phyloP scores from a whole-genome alignment of 768 basidiomycete genomes.

The Amanita pseudoporphyria region DNA sequence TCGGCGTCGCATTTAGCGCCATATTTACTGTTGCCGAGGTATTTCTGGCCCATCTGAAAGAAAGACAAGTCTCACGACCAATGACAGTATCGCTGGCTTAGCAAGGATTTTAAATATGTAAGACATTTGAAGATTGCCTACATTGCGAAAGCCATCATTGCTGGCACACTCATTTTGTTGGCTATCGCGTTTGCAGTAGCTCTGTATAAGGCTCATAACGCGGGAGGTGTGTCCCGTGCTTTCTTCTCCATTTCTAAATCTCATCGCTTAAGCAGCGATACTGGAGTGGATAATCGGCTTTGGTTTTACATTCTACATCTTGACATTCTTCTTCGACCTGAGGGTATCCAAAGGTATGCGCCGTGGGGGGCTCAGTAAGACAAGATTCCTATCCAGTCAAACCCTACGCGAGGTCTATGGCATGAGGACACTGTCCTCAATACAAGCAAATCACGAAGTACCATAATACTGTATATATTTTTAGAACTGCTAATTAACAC shows the following conservation, averaged over 20 bases:
- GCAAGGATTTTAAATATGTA: slow-evolving; percentile 39
- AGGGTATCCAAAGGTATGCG: slow-evolving; percentile 44
- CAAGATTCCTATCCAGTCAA: slow-evolving; percentile 15
- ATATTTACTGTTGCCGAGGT: slow-evolving; percentile 70
- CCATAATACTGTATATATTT: neutral
- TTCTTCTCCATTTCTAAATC: neutral
- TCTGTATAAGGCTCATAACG: slow-evolving; percentile 33
- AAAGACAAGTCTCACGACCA: neutral
- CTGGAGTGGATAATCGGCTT: slow-evolving; percentile 71
- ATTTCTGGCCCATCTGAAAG: slow-evolving; percentile 4
- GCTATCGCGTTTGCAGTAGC: slow-evolving; percentile 55
- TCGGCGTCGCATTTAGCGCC: slow-evolving; percentile 62
- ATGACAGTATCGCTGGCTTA: slow-evolving; percentile 54
- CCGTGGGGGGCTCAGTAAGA: slow-evolving; percentile 33
- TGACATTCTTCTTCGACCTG: slow-evolving; percentile 70
- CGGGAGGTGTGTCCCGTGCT: slow-evolving; percentile 33
- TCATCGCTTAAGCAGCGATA: slow-evolving; percentile 31
- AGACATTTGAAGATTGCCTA: slow-evolving; percentile 44
- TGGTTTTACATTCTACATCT: slow-evolving; percentile 62
- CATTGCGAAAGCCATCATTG: slow-evolving; percentile 51
- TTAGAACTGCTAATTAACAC: neutral
- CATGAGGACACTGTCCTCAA: neutral
- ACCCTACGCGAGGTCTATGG: slow-evolving; percentile 6
- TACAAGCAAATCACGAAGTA: neutral
- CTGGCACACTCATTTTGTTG: slow-evolving; percentile 43